phyloP scores from a whole-genome alignment of 179 eudicot species.

The Silene coronaria region DNA sequence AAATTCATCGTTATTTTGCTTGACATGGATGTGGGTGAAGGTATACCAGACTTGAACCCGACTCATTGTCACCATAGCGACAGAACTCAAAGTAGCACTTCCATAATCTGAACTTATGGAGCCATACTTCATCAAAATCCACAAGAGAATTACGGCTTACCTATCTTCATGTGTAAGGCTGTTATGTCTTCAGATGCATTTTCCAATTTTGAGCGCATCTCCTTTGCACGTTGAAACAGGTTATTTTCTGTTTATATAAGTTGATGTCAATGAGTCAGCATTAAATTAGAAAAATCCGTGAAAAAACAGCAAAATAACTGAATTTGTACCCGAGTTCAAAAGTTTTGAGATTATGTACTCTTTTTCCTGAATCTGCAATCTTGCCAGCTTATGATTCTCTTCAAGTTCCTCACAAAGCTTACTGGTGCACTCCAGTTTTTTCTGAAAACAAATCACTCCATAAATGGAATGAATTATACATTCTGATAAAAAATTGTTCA shows the following conservation, averaged over 20 bases:
- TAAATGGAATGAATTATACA: background rate
- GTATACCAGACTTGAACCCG: too few species aligned
- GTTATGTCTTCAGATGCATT: constrained; percentile 66
- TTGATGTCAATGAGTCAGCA: background rate
- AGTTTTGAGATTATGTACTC: constrained; percentile 57
- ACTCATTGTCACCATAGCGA: background rate
- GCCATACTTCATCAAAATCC: background rate
- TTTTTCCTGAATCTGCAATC: constrained; percentile 50
- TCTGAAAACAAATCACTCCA: constrained; percentile 28
- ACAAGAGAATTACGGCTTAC: constrained; percentile 24
- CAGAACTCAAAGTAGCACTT: background rate
- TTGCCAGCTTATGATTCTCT: constrained; percentile 42
- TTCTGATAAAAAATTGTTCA: background rate
- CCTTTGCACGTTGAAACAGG: constrained; percentile 59
- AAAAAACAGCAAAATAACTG: background rate
- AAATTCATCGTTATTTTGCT: too few species aligned
- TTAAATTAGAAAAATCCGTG: background rate
- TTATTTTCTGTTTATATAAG: constrained; percentile 43
- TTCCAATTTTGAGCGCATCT: constrained; percentile 50
- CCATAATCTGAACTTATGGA: too few species aligned
- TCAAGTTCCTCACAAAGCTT: constrained; percentile 52
- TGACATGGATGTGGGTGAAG: too few species aligned
- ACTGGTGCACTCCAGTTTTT: constrained; percentile 41
- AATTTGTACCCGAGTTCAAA: constrained; percentile 44
- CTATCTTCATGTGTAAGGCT: constrained; percentile 48